Percentiles rank a stretch among this genome's conserved stretches.
These are phyloP conservation scores for Trypanosomatidae sp. DNA, from an alignment of 208 protist genomes.

Conservation along the genomic window DNA sequence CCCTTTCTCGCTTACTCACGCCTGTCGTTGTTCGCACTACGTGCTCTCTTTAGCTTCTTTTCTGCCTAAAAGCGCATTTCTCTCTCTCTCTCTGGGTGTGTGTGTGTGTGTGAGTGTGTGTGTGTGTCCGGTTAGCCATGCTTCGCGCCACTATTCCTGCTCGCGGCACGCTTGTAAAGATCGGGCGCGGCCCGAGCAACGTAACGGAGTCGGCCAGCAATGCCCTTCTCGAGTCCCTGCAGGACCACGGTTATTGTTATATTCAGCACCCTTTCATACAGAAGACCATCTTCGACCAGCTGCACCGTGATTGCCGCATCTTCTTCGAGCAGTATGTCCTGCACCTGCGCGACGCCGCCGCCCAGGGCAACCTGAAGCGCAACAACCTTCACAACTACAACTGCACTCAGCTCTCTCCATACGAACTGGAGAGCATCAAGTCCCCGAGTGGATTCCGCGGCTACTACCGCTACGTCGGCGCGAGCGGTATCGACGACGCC, in stretches of 20 bases:
- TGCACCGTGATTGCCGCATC: slow-evolving; percentile 82
- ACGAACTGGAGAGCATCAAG: slow-evolving; percentile 78
- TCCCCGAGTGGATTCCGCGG: slow-evolving; percentile 70
- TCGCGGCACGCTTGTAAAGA: slow-evolving; percentile 76
- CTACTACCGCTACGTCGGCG: slow-evolving; percentile 87
- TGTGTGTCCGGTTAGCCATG: slow-evolving; percentile 11
- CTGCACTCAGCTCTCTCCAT: slow-evolving; percentile 61
- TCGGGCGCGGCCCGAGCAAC: slow-evolving; percentile 71
- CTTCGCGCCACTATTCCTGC: slow-evolving; percentile 44
- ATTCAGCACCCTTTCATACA: slow-evolving; percentile 90
- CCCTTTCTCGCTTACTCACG: slow-evolving; percentile 12
- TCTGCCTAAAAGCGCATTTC: background rate
- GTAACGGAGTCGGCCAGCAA: slow-evolving; percentile 85
- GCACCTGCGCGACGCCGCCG: slow-evolving; percentile 28
- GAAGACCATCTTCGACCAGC: slow-evolving; percentile 79
- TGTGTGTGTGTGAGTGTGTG: background rate
- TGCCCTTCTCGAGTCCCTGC: slow-evolving; percentile 79
- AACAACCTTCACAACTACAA: slow-evolving; percentile 63
- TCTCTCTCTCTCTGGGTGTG: background rate
- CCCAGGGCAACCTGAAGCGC: slow-evolving; percentile 22
- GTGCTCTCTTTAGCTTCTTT: background rate
- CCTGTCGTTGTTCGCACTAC: background rate
- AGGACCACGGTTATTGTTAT: slow-evolving; percentile 89
- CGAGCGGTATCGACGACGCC: slow-evolving; percentile 78
- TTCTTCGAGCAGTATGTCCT: slow-evolving; percentile 89